Conservation (phyloP, 2,329 filamentous ascomycete genomes). For the Penicillium expansum region DNA sequence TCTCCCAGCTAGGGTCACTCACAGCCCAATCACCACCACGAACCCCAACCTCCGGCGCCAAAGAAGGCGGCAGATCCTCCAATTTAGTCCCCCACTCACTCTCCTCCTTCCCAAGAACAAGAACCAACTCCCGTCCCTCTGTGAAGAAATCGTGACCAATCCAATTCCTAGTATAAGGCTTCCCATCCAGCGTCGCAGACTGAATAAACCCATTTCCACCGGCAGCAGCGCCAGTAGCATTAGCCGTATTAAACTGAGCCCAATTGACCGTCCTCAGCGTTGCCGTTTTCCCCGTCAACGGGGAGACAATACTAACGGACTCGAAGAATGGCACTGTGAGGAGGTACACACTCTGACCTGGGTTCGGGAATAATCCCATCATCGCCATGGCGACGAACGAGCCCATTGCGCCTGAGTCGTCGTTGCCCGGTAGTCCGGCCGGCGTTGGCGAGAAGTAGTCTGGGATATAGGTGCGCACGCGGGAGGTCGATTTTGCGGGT, state of each 20-base stretch:
- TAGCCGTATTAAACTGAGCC: constrained; percentile 39
- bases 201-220: constrained; percentile 65
- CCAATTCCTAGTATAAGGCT: constrained; percentile 62
- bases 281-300: constrained; percentile 59
- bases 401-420: constrained; percentile 69
- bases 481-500: constrained; percentile 50
- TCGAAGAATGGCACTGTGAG: constrained; percentile 66
- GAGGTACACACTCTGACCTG: constrained; percentile 66
- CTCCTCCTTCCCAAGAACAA: constrained; percentile 60
- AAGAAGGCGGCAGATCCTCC: constrained; percentile 62
- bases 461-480: constrained; percentile 64
- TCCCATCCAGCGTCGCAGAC: constrained; percentile 61
- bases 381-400: constrained; percentile 64
- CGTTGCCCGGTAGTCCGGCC: constrained; percentile 64
- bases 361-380: constrained; percentile 68
- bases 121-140: constrained; percentile 61
- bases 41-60: constrained; percentile 10
- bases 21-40: not conserved
- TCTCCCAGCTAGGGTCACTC: not conserved
- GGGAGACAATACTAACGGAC: constrained; percentile 57
- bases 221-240: constrained; percentile 53
- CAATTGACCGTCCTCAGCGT: constrained; percentile 57
- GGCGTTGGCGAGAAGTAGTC: constrained; percentile 57
- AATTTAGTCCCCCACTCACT: constrained; percentile 62
- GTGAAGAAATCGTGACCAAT: constrained; percentile 66